Base-by-base conservation (phyloP, 2,329 filamentous ascomycete genomes). In the Phyllosticta capitalensis region DNA sequence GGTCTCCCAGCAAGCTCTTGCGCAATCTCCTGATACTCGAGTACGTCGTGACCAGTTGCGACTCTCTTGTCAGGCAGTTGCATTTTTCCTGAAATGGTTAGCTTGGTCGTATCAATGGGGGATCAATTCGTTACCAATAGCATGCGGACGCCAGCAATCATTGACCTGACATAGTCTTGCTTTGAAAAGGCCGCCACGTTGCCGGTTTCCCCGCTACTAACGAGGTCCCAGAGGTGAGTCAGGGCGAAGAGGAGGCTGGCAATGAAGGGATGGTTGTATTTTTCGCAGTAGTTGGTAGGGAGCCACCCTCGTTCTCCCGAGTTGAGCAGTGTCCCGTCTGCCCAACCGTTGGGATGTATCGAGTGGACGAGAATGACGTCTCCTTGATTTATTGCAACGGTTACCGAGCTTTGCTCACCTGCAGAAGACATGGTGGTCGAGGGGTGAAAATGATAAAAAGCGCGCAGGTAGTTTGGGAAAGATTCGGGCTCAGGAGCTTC, bases 311-410 rank as follows among this genome's bases (percentile, higher is more conserved):
- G 83, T 55, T 88, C 88, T 24, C 92, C 92, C 2, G 91, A 90
- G 22, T 87, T 82, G 62, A 99, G 76, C 49, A 96, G 79, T 0
- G 94, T 99, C 56, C 94, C 94, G 72, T 99, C 94, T 30, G 94
- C 94, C 94, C 94, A 99, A 66, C 94, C 94, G 76, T 97, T 99
- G 62, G 90, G 94, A 74, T 99, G 94, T 65, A 97, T 89, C 3
- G 94, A 96, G 73, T 99, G 94, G 21, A 99, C 88, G 61, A 99
- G 76, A 58, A 99, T 87, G 54, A 99, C 84, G 68, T 99, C 94
- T 61, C 94, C 94, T 69, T 94, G 87, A 65, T 89, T 89, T 60
- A 99, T 81, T 21, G 91, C 88, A 10, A 96, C 79, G 10, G 92
- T 97, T 59, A 97, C 75, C 21, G 78, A 75, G 5, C 75, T 74